A percentile compares a stretch with the other conserved stretches of the same genome.
These are phyloP conservation scores for Schizothecium vesticola DNA, from an alignment of 495 filamentous ascomycete species.

Conservation along the genomic window DNA sequence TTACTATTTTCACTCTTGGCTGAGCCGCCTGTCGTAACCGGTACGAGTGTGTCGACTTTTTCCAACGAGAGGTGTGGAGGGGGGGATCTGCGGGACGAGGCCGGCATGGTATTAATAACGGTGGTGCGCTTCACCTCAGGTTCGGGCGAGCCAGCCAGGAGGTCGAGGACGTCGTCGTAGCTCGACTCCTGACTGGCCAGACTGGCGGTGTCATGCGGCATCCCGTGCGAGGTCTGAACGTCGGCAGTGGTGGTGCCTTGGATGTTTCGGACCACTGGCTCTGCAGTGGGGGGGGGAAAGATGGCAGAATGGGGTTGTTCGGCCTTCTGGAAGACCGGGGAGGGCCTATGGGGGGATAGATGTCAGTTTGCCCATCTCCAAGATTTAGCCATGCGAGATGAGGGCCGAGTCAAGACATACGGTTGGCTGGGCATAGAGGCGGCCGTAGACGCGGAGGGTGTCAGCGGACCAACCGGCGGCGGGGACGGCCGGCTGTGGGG, in stretches of 20 bases:
- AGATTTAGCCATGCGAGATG: conserved; percentile 20
- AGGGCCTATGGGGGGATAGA: conserved; percentile 21
- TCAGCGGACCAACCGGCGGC: conserved; percentile 15
- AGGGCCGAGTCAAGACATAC: conserved; percentile 22
- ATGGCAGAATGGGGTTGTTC: conserved; percentile 6
- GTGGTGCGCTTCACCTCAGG: conserved; percentile 20
- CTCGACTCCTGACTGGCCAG: conserved; percentile 30
- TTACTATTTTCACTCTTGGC: conserved; percentile 19
- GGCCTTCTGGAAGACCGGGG: conserved; percentile 18
- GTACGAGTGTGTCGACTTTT: conserved; percentile 27
- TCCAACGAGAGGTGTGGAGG: conserved; percentile 46
- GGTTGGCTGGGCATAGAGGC: conserved; percentile 19
- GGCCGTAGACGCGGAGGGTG: conserved; percentile 13
- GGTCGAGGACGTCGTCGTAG: conserved; percentile 29
- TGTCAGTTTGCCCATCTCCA: conserved; percentile 24
- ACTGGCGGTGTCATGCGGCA: conserved; percentile 30
- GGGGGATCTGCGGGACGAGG: conserved; percentile 39
- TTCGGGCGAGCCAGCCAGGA: conserved; percentile 18
- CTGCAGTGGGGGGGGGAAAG: conserved; percentile 27
- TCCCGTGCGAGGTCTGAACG: conserved; percentile 30
- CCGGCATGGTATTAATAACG: conserved; percentile 38
- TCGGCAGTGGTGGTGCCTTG: conserved; percentile 32
- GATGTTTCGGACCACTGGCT: conserved; percentile 32
- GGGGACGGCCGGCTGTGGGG: conserved; percentile 26
- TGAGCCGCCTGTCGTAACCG: conserved; percentile 14